Conservation (phyloP, 805 yeast species). For the Kluyveromyces starmeri region DNA sequence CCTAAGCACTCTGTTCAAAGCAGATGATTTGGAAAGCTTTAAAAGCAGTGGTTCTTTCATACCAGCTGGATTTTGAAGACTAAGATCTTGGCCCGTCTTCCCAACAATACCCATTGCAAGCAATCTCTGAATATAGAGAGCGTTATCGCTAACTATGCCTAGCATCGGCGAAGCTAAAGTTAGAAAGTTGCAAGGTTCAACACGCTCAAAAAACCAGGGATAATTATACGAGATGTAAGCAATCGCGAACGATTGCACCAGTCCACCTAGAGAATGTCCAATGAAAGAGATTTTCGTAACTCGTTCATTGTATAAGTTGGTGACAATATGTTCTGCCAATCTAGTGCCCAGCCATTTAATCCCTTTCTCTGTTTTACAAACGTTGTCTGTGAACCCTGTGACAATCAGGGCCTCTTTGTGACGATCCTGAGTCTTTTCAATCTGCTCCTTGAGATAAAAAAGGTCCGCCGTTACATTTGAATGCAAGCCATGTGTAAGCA, state of each 20-base stretch:
- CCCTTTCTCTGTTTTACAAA: slow-evolving; percentile 73
- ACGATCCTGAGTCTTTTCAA: slow-evolving; percentile 38
- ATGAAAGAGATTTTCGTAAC: slow-evolving; percentile 56
- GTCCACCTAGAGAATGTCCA: slow-evolving; percentile 76
- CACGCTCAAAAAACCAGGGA: slow-evolving; percentile 56
- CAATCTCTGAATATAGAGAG: slow-evolving; percentile 61
- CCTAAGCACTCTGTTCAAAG: slow-evolving; percentile 44
- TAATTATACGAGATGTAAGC: slow-evolving; percentile 60
- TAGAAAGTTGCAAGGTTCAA: slow-evolving; percentile 59
- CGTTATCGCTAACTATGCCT: slow-evolving; percentile 73
- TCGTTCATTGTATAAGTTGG: slow-evolving; percentile 35
- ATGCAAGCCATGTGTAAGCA: slow-evolving; percentile 71
- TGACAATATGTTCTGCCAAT: slow-evolving; percentile 55
- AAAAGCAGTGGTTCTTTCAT: slow-evolving; percentile 46
- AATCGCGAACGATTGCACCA: slow-evolving; percentile 67
- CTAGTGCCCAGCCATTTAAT: slow-evolving; percentile 64
- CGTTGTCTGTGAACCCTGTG: slow-evolving; percentile 61
- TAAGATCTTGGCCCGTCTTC: slow-evolving; percentile 71
- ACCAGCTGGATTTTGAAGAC: slow-evolving; percentile 39
- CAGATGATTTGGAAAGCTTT: slow-evolving; percentile 59
- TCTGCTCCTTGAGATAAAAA: slow-evolving; percentile 61
- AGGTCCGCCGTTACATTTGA: slow-evolving; percentile 71
- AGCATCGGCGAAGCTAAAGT: slow-evolving; percentile 67
- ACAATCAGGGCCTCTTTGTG: slow-evolving; percentile 43
- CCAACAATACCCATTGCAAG: slow-evolving; percentile 71